Percentiles rank a stretch among this genome's conserved stretches.
Evolutionary conservation across 106 monocot species (phyloP).

Genomic region (Apostasia ramifera): DNA sequence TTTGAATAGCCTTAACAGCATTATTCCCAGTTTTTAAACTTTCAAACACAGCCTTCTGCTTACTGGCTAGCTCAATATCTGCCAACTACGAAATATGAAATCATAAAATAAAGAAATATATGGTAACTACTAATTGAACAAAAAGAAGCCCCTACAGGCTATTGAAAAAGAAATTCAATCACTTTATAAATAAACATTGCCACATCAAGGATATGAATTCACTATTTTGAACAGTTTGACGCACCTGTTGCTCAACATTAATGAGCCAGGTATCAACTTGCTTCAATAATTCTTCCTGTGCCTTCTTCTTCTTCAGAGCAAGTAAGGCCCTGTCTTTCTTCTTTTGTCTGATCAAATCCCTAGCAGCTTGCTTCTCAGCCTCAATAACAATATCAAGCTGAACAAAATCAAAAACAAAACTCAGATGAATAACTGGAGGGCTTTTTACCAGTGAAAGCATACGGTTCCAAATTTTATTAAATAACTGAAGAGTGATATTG

Average conservation of each 20-base stretch:
- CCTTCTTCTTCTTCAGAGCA: conserved; percentile 90
- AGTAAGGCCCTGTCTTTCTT: conserved; percentile 88
- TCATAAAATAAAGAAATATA: no score
- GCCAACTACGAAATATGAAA: conserved; percentile 35
- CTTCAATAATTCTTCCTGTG: conserved; percentile 86
- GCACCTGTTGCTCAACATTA: conserved; percentile 95
- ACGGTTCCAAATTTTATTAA: no score
- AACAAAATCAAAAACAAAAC: not conserved
- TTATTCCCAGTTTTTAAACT: conserved; percentile 81
- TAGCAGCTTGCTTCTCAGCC: conserved; percentile 84
- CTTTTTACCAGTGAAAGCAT: no score
- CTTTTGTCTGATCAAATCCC: conserved; percentile 72
- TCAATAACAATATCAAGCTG: conserved; percentile 92
- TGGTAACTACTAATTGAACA: no score
- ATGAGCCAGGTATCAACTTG: conserved; percentile 82
- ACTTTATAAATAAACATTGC: no score
- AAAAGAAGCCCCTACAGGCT: no score
- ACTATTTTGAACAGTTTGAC: not conserved
- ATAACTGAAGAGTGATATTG: no score
- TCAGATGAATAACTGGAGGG: not conserved
- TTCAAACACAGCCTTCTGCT: conserved; percentile 90
- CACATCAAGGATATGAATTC: no score
- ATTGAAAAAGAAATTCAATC: no score
- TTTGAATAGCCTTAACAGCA: conserved; percentile 88
- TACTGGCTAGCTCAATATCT: conserved; percentile 86